Percentiles rank a stretch among this genome's conserved stretches.
Evolutionary conservation across 176 grass and related monocot species (phyloP).

Genomic region (Cenchrus fungigraminus): DNA sequence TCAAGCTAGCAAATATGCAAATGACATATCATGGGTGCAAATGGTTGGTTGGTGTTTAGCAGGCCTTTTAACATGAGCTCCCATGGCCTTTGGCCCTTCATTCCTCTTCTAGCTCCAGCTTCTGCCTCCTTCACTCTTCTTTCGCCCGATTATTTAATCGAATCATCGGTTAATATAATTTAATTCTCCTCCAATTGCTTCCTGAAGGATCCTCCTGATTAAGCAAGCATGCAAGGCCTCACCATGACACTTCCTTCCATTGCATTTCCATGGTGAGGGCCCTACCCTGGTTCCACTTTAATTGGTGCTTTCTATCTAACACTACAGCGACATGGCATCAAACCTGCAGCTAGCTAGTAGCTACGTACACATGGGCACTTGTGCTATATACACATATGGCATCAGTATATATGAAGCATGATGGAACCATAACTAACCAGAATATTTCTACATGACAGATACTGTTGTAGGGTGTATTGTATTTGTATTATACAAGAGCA

Average conservation of each 20-base stretch:
- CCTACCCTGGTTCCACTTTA: constrained; percentile 47
- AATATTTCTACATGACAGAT: constrained; percentile 20
- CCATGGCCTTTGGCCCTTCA: not conserved
- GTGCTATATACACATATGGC: not conserved
- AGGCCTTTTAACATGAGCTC: constrained; percentile 53
- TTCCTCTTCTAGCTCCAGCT: constrained; percentile 42
- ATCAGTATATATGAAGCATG: constrained; percentile 27
- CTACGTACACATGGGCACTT: not conserved
- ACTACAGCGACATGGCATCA: constrained; percentile 89
- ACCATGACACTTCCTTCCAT: constrained; percentile 46
- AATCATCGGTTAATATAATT: not conserved
- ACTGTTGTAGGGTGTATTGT: constrained; percentile 11
- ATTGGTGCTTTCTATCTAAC: constrained; percentile 89
- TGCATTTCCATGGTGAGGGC: constrained; percentile 47
- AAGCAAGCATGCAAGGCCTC: constrained; percentile 50
- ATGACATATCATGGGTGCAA: constrained; percentile 44
- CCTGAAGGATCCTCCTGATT: constrained; percentile 20
- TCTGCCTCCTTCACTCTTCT: constrained; percentile 54
- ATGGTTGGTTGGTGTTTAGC: constrained; percentile 57
- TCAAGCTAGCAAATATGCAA: constrained; percentile 34
- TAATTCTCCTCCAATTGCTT: constrained; percentile 28
- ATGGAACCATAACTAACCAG: constrained; percentile 32
- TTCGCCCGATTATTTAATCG: not conserved
- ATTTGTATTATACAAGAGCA: not conserved
- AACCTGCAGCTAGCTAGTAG: constrained; percentile 6